These are phyloP conservation scores for Phytopythium mirpurense DNA, from an alignment of 352 stramenopile species.

Conservation along the genomic window DNA sequence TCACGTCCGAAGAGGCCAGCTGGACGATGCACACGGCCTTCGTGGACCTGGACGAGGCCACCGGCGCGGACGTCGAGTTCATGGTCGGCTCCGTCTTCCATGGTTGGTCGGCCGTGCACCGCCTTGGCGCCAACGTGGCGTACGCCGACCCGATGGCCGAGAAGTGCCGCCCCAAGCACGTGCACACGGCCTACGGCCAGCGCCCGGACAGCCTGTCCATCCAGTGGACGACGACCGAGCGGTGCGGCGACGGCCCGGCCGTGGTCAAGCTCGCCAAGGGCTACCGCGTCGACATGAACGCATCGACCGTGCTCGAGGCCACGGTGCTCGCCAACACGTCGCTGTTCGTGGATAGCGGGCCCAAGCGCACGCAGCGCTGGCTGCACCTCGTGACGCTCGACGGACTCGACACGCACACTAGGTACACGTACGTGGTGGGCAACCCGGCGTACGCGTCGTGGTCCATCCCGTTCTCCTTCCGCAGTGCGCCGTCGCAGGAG, in stretches of 20 bases:
- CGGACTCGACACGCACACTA: slow-evolving; percentile 49
- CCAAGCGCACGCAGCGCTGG: slow-evolving; percentile 50
- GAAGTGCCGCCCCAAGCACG: slow-evolving; percentile 66
- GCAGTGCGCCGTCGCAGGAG: slow-evolving; percentile 43
- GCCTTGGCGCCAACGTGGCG: slow-evolving; percentile 42
- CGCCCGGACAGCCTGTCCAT: slow-evolving; percentile 56
- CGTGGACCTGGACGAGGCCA: slow-evolving; percentile 28
- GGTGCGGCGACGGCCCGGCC: slow-evolving; percentile 33
- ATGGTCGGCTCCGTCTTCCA: slow-evolving; percentile 74
- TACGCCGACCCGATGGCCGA: slow-evolving; percentile 36
- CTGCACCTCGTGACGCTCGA: slow-evolving; percentile 67
- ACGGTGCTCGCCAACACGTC: slow-evolving; percentile 40
- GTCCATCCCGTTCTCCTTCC: slow-evolving; percentile 76
- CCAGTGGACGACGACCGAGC: slow-evolving; percentile 75
- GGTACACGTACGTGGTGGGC: slow-evolving; percentile 84
- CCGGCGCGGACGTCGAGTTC: slow-evolving; percentile 43
- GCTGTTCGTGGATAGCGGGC: slow-evolving; percentile 61
- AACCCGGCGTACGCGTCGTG: slow-evolving; percentile 64
- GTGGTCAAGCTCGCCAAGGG: slow-evolving; percentile 57
- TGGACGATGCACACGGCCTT: slow-evolving; percentile 66
- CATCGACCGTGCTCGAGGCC: slow-evolving; percentile 29
- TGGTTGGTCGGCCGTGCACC: slow-evolving; percentile 69
- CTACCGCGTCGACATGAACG: slow-evolving; percentile 38
- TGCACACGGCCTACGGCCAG: slow-evolving; percentile 73
- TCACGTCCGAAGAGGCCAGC: slow-evolving; percentile 42